Percentiles rank a stretch among this genome's conserved stretches.
These are phyloP conservation scores for Syzygium malaccense DNA, from an alignment of 441 rosid species.

Conservation along the genomic window DNA sequence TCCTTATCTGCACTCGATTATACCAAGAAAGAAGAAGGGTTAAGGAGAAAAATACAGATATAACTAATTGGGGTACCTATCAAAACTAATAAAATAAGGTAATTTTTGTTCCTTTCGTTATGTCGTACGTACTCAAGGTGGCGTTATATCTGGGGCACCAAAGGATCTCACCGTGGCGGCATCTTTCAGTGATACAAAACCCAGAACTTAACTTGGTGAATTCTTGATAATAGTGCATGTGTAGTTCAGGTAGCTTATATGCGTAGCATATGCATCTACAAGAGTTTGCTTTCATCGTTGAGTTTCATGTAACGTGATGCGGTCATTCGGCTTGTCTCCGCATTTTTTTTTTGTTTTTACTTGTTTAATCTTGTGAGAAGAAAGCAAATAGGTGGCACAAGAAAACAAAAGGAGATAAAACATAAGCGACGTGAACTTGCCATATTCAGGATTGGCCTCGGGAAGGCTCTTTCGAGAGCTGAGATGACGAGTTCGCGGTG, in stretches of 20 bases:
- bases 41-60: not conserved
- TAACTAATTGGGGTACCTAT: not conserved
- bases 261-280: not conserved
- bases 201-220: not conserved
- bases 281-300: not conserved
- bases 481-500: constrained; percentile 61
- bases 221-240: not conserved
- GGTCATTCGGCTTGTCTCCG: not conserved
- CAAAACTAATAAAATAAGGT: not conserved
- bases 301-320: not conserved
- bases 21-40: not conserved
- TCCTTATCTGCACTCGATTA: constrained; percentile 37
- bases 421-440: constrained; percentile 22
- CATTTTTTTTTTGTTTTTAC: not conserved
- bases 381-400: not conserved
- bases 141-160: not conserved
- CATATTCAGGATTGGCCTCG: constrained; percentile 42
- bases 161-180: not conserved
- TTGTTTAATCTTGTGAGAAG: not conserved
- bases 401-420: not conserved
- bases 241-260: not conserved
- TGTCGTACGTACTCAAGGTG: not conserved
- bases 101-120: not conserved
- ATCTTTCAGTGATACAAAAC: not conserved
- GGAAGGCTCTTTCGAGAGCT: constrained; percentile 60